Conservation (phyloP, 225 moss, liverwort and hornwort species). For the Marchantia paleacea region DNA sequence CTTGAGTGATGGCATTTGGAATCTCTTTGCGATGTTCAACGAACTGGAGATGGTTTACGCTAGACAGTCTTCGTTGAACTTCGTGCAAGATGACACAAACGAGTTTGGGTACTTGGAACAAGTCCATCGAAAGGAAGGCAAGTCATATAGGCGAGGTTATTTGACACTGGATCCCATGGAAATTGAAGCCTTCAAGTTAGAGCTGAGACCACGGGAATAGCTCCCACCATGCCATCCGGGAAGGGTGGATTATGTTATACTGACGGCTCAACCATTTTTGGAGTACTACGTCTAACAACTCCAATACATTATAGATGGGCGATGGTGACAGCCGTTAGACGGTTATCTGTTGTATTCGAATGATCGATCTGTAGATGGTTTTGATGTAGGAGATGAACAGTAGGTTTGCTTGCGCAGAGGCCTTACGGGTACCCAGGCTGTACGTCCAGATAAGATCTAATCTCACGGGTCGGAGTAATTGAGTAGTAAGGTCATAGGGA, state of each 20-base stretch:
- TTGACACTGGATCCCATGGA: constrained; percentile 69
- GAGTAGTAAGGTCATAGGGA: neutral
- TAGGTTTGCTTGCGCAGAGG: neutral
- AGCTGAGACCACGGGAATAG: constrained; percentile 31
- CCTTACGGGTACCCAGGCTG: neutral
- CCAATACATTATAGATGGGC: neutral
- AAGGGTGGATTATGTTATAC: no score
- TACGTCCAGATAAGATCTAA: neutral
- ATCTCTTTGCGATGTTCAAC: constrained; percentile 56
- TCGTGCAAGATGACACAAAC: constrained; percentile 53
- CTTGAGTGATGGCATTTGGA: constrained; percentile 33
- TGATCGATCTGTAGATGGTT: neutral
- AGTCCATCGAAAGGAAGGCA: constrained; percentile 69
- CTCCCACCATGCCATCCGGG: neutral
- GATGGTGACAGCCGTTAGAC: neutral
- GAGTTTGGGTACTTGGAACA: constrained; percentile 45
- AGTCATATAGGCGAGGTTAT: constrained; percentile 23
- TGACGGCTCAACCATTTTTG: neutral
- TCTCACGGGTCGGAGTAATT: neutral
- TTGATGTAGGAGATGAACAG: neutral
- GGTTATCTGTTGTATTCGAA: neutral
- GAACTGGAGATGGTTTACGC: constrained; percentile 45
- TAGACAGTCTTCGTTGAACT: constrained; percentile 60
- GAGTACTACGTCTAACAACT: neutral
- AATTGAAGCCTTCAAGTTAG: constrained; percentile 81